Base-by-base conservation (phyloP, 352 stramenopile genomes). In the Pythium utonaiense region DNA sequence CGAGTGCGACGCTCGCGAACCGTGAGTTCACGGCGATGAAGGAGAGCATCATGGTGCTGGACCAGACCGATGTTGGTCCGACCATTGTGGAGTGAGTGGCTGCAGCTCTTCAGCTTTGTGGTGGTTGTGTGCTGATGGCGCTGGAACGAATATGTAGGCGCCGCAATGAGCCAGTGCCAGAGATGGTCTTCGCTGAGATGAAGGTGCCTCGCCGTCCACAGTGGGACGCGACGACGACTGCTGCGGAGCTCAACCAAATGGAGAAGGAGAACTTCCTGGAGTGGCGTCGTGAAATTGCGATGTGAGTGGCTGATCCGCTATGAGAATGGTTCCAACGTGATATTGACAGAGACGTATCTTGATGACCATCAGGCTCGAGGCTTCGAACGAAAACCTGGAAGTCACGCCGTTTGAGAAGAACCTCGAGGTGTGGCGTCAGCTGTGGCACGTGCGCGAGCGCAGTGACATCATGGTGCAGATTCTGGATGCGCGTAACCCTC, bases 351-450 rank as follows among this genome's bases (percentile, higher is more conserved):
- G 42, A 17, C 38, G 28, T 71, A 31, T 55, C 12, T 12, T 60
- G 52, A 40, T 14, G 44, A 62, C 24, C 6, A 66, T 6, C 53
- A 95, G 86, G 44, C 57, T 94, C 38, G 86, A 96, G 60, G 71
- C 77, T 54, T 87, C 86, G 17, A 83, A 82, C 7, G 82, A 92
- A 6, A 73, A 86, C 48, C 69, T 91, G 28, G 89, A 93, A 63
- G 95, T 99, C 28, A 99, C 97, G 17, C 98, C 98, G 17, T 99
- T 99, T 68, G 98, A 99, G 80, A 99, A 99, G 79, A 99, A 99
- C 75, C 57, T 99, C 40, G 96, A 99, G 64, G 97, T 99, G 25
- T 99, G 98, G 98, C 88, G 97, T 36, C 98, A 99, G 75, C 76
- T 99, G 7, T 99, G 98, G 98, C 86, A 98, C 33, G 97, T 99